Evolutionary conservation across 495 filamentous ascomycete genomes (phyloP).

Genomic region (Aspergillus hancockii): DNA sequence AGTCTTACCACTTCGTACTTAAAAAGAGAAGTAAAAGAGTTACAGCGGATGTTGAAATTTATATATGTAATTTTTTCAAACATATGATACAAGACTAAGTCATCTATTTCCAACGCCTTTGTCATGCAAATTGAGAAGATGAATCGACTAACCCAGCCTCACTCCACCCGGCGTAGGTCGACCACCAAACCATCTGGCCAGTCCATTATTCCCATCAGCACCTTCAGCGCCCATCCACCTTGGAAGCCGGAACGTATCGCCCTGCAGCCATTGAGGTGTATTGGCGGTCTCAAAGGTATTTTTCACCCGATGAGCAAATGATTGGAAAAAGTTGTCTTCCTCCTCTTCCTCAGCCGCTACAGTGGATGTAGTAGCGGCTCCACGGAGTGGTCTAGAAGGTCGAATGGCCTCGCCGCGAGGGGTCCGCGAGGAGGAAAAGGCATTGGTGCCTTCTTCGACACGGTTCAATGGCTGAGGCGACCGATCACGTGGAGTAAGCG

Average conservation of each 20-base stretch:
- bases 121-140: conserved; percentile 22
- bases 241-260: conserved; percentile 69
- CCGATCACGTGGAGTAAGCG: conserved; percentile 40
- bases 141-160: conserved; percentile 22
- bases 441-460: conserved; percentile 26
- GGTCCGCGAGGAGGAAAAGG: conserved; percentile 35
- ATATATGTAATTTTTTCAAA: conserved; percentile 8
- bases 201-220: conserved; percentile 38
- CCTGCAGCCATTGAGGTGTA: conserved; percentile 75
- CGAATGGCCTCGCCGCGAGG: conserved; percentile 29
- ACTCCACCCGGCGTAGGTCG: conserved; percentile 51
- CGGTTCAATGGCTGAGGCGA: conserved; percentile 34
- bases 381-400: conserved; percentile 30
- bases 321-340: conserved; percentile 79
- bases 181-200: conserved; percentile 56
- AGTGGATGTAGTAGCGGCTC: conserved; percentile 31
- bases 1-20: too few relatives aligned
- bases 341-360: conserved; percentile 58
- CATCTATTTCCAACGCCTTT: conserved; percentile 28
- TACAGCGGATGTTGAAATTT: too few relatives aligned
- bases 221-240: conserved; percentile 69
- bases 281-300: conserved; percentile 90
- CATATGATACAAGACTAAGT: conserved; percentile 13
- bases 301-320: conserved; percentile 77
- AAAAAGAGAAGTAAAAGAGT: too few relatives aligned